A percentile compares a stretch with the other conserved stretches of the same genome.
These are phyloP conservation scores for Trichophyton equinum DNA, from an alignment of 2,329 filamentous ascomycete genomes.

Conservation along the genomic window DNA sequence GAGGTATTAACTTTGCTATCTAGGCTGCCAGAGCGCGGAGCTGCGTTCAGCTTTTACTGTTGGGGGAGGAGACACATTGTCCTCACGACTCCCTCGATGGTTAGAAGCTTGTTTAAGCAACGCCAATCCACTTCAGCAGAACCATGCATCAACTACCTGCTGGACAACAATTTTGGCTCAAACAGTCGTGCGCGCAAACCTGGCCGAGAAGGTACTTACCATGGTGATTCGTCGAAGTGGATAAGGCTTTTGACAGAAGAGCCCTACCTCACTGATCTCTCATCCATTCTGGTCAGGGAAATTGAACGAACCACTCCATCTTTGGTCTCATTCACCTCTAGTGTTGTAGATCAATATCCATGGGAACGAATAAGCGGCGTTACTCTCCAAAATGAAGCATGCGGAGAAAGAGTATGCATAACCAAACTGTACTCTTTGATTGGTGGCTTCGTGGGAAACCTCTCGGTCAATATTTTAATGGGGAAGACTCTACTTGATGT, in stretches of 20 bases:
- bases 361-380: constrained; percentile 48
- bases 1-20: constrained; percentile 1
- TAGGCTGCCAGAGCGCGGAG: constrained; percentile 19
- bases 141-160: constrained; percentile 23
- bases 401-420: constrained; percentile 36
- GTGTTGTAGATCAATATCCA: constrained; percentile 47
- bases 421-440: constrained; percentile 41
- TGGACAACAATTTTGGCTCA: constrained; percentile 35
- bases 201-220: constrained; percentile 19
- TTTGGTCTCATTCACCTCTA: constrained; percentile 47
- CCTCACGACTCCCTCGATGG: constrained; percentile 38
- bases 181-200: constrained; percentile 26
- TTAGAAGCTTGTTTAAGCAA: constrained; percentile 29
- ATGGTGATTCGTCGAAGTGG: constrained; percentile 27
- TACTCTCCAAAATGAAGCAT: constrained; percentile 30
- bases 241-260: constrained; percentile 35
- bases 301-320: constrained; percentile 39
- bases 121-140: constrained; percentile 18
- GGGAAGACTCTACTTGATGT: constrained; percentile 41
- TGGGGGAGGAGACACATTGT: constrained; percentile 40
- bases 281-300: constrained; percentile 26
- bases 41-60: constrained; percentile 39
- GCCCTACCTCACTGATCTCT: constrained; percentile 33
- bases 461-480: constrained; percentile 36
- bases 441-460: constrained; percentile 43